Evolutionary conservation across 2,329 filamentous ascomycete species (phyloP).

Genomic region (Ophiocordyceps camponoti-rufipedis): DNA sequence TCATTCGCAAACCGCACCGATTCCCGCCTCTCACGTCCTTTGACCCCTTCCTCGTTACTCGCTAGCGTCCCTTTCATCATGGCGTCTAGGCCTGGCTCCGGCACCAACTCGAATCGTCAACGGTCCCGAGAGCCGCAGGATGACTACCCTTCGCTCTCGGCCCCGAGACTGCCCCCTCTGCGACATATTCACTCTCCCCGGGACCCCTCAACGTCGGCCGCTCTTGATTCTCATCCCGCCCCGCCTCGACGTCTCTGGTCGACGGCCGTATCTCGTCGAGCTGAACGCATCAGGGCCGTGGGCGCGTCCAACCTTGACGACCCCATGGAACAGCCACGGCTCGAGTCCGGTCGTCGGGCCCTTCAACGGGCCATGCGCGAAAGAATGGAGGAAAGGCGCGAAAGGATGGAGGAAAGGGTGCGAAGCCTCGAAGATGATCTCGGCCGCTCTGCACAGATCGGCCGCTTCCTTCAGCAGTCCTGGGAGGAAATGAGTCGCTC

Average conservation of each 20-base stretch:
- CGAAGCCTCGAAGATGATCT: not conserved
- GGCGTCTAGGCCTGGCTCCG: constrained; percentile 16
- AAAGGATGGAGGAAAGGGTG: not conserved
- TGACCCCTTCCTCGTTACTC: not conserved
- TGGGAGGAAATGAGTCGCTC: not conserved
- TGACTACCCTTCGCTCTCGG: constrained; percentile 14
- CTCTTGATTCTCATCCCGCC: not conserved
- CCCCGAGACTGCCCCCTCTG: constrained; percentile 13
- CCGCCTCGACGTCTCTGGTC: constrained; percentile 8
- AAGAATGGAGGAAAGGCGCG: not conserved
- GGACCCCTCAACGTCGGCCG: constrained; percentile 4
- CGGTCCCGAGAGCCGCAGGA: constrained; percentile 12
- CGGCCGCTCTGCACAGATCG: not conserved
- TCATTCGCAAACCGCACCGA: not conserved
- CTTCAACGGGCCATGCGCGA: not conserved
- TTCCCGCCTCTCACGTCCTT: not conserved
- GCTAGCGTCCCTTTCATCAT: constrained; percentile 4
- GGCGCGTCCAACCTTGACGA: constrained; percentile 9
- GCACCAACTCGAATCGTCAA: constrained; percentile 12
- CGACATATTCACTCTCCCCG: constrained; percentile 13
- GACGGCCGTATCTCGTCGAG: constrained; percentile 11
- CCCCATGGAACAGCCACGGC: constrained; percentile 10
- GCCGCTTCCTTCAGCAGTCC: not conserved
- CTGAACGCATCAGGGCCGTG: constrained; percentile 17
- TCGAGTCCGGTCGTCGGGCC: constrained; percentile 7